Evolutionary conservation across 805 yeast genomes (phyloP), one percentile per base, ranked within the genome.

Genomic region (Sugiyamaella chiloensis): DNA sequence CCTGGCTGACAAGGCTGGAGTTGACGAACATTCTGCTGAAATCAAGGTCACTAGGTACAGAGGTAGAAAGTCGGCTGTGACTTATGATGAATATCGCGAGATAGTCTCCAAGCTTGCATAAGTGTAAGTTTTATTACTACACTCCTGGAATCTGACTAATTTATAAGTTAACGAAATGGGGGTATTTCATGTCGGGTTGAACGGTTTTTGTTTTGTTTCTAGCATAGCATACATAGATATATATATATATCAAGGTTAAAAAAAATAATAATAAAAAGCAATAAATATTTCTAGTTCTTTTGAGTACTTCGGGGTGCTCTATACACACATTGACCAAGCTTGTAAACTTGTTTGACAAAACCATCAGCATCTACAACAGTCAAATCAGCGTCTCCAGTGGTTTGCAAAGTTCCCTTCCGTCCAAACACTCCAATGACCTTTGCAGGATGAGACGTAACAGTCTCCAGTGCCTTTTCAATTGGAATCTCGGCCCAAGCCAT

Each of bases 1-100:
- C 54, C 71, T 95, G 31, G 78, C 91, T 2, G 68, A 73, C 19
- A 93, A 93, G 62, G 89, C 95, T 9, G 71, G 66, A 11, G 57
- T 40, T 26, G 46, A 42, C 21, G 52, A 54, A 48, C 24, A 40
- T 21, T 63, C 63, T 12, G 62, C 68, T 1, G 52, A 73, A 53
- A 66, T 79, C n/a, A 60, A 70, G 36, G 67, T 83, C 12, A 72
- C 72, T 3, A 66, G 84, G 51, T 84, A 83, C 60, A 71, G 75
- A 57, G 86, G 88, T 3, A 48, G 64, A 30, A 80, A 80, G 56
- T 67, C 67, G 26, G 59, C 63, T 0, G 62, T 76, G 19, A 58
- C 64, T 4, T 79, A 73, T 50, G 55, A 64, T 0, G 75, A 77
- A 45, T 81, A 66, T 55, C 35, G 54, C 20, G 51, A 54, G 35